Evolutionary conservation across 345 rosid species (phyloP).

Genomic region (Salix exigua): DNA sequence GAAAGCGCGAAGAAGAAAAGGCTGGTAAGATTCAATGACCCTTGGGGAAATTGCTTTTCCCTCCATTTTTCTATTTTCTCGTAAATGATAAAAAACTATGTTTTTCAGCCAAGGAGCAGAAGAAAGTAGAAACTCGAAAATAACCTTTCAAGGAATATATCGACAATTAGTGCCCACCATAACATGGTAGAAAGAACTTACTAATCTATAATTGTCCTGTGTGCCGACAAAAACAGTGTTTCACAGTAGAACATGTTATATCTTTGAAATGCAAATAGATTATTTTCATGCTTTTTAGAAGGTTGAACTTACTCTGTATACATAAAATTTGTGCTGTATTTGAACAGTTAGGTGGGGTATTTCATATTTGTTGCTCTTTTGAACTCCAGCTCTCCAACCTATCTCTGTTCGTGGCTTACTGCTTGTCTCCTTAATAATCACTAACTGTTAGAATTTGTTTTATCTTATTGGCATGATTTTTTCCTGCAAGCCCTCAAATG

Average conservation of each 20-base stretch:
- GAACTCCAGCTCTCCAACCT: not conserved
- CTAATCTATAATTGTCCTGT: conserved; percentile 6
- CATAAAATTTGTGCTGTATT: not conserved
- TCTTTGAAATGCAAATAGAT: conserved; percentile 10
- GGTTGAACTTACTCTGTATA: not conserved
- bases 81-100: not conserved
- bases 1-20: conserved; percentile 65
- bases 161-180: not conserved
- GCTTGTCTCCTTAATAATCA: too few relatives aligned
- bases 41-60: not conserved
- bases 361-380: not conserved
- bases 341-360: not conserved
- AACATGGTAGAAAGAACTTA: not conserved
- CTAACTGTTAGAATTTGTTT: too few relatives aligned
- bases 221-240: not conserved
- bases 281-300: not conserved
- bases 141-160: conserved; percentile 24
- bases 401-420: not conserved
- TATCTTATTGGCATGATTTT: too few relatives aligned
- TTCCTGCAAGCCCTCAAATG: not conserved
- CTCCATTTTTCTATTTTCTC: not conserved
- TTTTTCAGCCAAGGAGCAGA: conserved; percentile 57
- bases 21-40: conserved; percentile 39
- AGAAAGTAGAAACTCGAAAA: conserved; percentile 59
- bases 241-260: not conserved